Conservation (phyloP, 148 eudicot genomes). For the Oxyria digyna region DNA sequence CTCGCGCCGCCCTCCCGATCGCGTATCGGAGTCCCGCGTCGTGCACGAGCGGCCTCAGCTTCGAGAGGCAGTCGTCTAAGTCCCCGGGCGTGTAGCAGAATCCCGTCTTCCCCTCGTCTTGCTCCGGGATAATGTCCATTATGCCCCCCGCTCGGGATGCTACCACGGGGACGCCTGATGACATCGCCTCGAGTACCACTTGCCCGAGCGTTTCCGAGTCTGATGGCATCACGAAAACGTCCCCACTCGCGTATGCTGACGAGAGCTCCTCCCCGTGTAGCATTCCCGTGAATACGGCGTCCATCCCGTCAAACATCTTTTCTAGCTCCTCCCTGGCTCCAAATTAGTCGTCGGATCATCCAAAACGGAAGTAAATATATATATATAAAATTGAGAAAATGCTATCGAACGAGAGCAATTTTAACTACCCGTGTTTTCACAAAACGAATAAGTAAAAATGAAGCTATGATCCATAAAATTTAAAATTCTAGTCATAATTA, state of each 20-base stretch:
- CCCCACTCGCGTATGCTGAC: constrained; percentile 89
- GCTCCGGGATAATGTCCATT: constrained; percentile 70
- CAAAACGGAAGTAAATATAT: too few relatives aligned
- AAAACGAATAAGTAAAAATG: too few relatives aligned
- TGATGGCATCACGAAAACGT: constrained; percentile 83
- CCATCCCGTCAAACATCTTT: constrained; percentile 58
- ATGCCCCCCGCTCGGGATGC: constrained; percentile 95
- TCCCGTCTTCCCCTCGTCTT: constrained; percentile 67
- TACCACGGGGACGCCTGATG: constrained; percentile 83
- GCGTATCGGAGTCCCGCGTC: constrained; percentile 42
- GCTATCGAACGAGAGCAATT: too few relatives aligned
- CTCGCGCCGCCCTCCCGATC: constrained; percentile 68
- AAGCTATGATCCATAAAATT: too few relatives aligned
- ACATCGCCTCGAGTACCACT: constrained; percentile 91
- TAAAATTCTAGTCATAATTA: too few relatives aligned
- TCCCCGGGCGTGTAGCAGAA: constrained; percentile 64
- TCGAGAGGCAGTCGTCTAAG: constrained; percentile 56
- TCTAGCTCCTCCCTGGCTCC: constrained; percentile 43
- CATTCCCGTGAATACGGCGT: constrained; percentile 84
- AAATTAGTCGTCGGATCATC: too few relatives aligned
- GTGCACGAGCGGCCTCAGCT: constrained; percentile 47
- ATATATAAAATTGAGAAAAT: too few relatives aligned
- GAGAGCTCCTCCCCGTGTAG: constrained; percentile 84
- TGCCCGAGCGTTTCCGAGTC: constrained; percentile 90
- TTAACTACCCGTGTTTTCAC: too few relatives aligned